Percentiles rank a stretch among this genome's conserved stretches.
Conservation (phyloP, 169 alveolate species). For the Miamiensis avidus region DNA sequence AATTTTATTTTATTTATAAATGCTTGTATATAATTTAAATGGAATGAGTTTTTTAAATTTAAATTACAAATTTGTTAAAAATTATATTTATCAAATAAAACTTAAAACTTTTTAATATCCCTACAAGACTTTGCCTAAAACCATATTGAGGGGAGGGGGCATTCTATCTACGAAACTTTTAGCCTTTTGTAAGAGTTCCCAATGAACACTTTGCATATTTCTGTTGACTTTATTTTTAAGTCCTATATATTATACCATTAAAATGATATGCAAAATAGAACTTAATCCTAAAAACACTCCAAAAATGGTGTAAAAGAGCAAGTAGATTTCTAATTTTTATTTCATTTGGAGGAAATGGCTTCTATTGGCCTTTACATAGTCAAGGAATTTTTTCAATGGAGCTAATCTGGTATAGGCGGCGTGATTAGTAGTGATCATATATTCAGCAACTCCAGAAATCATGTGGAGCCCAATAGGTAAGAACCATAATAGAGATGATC, state of each 20-base stretch:
- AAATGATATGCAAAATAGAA: slow-evolving; percentile 1
- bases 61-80: too few relatives aligned
- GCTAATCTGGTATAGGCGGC: background rate
- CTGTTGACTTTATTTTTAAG: slow-evolving; percentile 7
- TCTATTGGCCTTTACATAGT: slow-evolving; percentile 9
- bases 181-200: background rate
- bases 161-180: background rate
- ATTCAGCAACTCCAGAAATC: slow-evolving; percentile 12
- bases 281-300: slow-evolving; percentile 16
- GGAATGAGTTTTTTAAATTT: too few relatives aligned
- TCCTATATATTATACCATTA: slow-evolving; percentile 22
- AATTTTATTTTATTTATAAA: too few relatives aligned
- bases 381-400: background rate
- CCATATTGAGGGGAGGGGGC: background rate
- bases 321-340: slow-evolving; percentile 15
- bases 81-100: background rate
- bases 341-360: background rate
- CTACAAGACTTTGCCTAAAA: background rate
- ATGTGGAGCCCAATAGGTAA: slow-evolving; percentile 15
- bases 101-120: background rate
- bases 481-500: slow-evolving; percentile 9
- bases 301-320: slow-evolving; percentile 10
- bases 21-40: too few relatives aligned
- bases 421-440: slow-evolving; percentile 1
- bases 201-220: slow-evolving; percentile 9